Conservation (phyloP, 306 rosid species). For the Trichosanthes cucumerina region DNA sequence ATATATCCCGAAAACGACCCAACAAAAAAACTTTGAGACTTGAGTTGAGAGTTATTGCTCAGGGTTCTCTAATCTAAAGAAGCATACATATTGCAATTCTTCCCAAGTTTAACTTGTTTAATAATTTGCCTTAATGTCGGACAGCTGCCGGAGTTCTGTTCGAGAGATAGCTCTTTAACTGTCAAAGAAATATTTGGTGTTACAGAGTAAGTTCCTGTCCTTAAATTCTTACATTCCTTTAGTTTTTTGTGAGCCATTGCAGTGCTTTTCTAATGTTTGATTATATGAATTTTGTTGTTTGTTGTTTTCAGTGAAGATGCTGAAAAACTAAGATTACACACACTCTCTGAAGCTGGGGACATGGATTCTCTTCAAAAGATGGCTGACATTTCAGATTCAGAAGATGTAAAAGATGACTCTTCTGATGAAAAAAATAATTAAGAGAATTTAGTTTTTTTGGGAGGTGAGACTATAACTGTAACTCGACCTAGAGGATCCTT, state of each 20-base stretch:
- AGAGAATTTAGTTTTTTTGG: background rate
- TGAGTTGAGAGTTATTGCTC: background rate
- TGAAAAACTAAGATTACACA: slow-evolving; percentile 61
- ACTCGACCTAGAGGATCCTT: background rate
- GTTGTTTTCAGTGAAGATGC: slow-evolving; percentile 66
- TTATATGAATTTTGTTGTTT: background rate
- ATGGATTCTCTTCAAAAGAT: slow-evolving; percentile 69
- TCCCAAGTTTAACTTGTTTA: slow-evolving; percentile 9
- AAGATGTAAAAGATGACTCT: slow-evolving; percentile 30
- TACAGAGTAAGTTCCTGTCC: slow-evolving; percentile 60
- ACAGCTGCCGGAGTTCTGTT: slow-evolving; percentile 85
- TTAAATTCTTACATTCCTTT: slow-evolving; percentile 8
- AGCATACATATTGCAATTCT: background rate
- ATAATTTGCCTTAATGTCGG: slow-evolving; percentile 16
- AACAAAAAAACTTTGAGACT: background rate
- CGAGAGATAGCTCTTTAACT: slow-evolving; percentile 67
- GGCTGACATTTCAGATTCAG: slow-evolving; percentile 61
- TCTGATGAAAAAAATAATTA: background rate
- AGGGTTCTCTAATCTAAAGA: background rate
- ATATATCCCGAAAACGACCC: background rate
- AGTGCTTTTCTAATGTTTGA: background rate
- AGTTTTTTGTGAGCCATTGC: background rate
- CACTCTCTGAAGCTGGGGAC: slow-evolving; percentile 67
- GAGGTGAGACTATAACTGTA: background rate
- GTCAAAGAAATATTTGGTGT: slow-evolving; percentile 93